Evolutionary conservation across 2,329 filamentous ascomycete genomes (phyloP), one percentile per base, ranked within the genome.

Genomic region (Sporothrix protearum): DNA sequence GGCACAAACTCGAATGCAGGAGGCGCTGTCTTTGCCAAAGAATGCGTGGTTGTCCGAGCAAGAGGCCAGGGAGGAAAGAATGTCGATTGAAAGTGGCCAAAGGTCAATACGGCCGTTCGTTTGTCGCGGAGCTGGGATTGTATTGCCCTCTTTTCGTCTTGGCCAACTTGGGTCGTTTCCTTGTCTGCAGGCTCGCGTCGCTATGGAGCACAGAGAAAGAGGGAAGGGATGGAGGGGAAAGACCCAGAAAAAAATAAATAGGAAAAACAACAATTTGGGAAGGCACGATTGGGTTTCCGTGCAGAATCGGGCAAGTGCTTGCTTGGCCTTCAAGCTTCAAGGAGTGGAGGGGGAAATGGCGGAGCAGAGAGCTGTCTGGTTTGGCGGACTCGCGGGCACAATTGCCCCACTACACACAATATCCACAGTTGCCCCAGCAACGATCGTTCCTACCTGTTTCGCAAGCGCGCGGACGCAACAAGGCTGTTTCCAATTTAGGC

Each of bases 401-500:
- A 68, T 63, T 61, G 64, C 72, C 73, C 74, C 73, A 73, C 72
- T 71, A 71, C 45, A 72, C 69, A 64, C 57, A 64, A 47, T 69
- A 66, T 22, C 16, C 45, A 47, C 59, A 67, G 76, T 77, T 77
- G 76, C 71, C 72, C 69, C 75, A 73, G 76, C 76, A 77, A 77
- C 76, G 73, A 73, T 74, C 73, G 51, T 9, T 30, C 25, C 28
- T n/a, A 0, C 63, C 33, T 7, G 63, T 33, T 36, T 59, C 55
- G 55, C 55, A 55, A 36, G 42, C 51, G 64, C 19, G 64, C 28
- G n/a, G 61, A 9, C 39, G 14, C 42, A 49, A 19, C 42, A 61
- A 22, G 30, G 57, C 33, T 22, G 57, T 66, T 66, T 45, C 61
- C 63, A 66, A 66, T 49, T 49, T 66, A 49, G 59, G 61, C 7